Conservation (phyloP, 495 filamentous ascomycete species). For the Hypoxylon intermedium region DNA sequence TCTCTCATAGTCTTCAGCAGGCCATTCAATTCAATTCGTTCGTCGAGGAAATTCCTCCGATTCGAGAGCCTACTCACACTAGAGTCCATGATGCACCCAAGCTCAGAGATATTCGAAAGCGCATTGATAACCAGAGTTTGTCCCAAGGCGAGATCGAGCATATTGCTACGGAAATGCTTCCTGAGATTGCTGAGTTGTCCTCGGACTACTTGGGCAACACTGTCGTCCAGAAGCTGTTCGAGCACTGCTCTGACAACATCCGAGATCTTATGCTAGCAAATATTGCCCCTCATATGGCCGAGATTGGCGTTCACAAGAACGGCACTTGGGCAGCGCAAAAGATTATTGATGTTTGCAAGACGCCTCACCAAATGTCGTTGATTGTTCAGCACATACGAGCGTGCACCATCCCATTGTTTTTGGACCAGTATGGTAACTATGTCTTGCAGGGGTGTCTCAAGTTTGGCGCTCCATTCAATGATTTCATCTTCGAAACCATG, state of each 20-base stretch:
- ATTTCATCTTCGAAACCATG: slow-evolving; percentile 99
- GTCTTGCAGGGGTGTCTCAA: slow-evolving; percentile 94
- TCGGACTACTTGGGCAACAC: slow-evolving; percentile 98
- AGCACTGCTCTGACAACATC: slow-evolving; percentile 87
- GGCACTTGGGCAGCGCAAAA: slow-evolving; percentile 99
- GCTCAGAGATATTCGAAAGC: slow-evolving; percentile 93
- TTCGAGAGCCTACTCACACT: slow-evolving; percentile 88
- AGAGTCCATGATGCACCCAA: slow-evolving; percentile 94
- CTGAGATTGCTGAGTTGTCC: slow-evolving; percentile 91
- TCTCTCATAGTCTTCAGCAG: slow-evolving; percentile 73
- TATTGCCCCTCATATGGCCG: slow-evolving; percentile 89
- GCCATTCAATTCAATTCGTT: slow-evolving; percentile 78
- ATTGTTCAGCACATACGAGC: slow-evolving; percentile 84
- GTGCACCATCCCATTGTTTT: slow-evolving; percentile 87
- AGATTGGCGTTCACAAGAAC: slow-evolving; percentile 98
- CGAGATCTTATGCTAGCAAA: slow-evolving; percentile 90
- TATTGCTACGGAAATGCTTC: slow-evolving; percentile 89
- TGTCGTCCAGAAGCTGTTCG: slow-evolving; percentile 98
- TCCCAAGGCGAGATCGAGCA: slow-evolving; percentile 87
- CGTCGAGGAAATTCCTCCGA: slow-evolving; percentile 83
- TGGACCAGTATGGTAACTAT: slow-evolving; percentile 98
- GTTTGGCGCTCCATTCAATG: slow-evolving; percentile 85
- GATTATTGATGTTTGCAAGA: slow-evolving; percentile 95
- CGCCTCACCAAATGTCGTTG: slow-evolving; percentile 79
- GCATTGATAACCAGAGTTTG: slow-evolving; percentile 92